A percentile compares a stretch with the other conserved stretches of the same genome.
These are phyloP conservation scores for Coniella lustricola DNA, from an alignment of 2,329 filamentous ascomycete genomes.

Conservation along the genomic window DNA sequence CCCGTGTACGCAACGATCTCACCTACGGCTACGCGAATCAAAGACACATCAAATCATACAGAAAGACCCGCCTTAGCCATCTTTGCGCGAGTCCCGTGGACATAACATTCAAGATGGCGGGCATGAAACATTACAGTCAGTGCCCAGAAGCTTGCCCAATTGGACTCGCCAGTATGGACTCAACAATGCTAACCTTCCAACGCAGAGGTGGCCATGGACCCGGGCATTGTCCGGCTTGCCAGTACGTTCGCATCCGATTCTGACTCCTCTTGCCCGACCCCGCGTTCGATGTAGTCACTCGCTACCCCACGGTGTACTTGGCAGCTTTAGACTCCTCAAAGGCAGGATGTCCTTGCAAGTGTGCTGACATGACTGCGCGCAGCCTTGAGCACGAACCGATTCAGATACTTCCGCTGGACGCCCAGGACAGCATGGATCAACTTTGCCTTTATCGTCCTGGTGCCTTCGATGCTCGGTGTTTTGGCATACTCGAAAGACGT, in stretches of 20 bases:
- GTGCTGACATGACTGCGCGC: slow-evolving; percentile 11
- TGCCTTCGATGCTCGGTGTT: slow-evolving; percentile 65
- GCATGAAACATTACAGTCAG: slow-evolving; percentile 37
- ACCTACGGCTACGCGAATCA: background rate
- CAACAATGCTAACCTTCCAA: slow-evolving; percentile 23
- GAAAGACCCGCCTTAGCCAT: slow-evolving; percentile 1
- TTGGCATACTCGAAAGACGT: slow-evolving; percentile 80
- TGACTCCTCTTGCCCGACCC: background rate
- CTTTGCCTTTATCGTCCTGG: slow-evolving; percentile 66
- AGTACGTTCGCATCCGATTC: slow-evolving; percentile 30
- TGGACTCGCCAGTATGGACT: slow-evolving; percentile 3
- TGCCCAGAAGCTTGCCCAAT: no score
- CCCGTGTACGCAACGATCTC: background rate
- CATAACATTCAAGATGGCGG: slow-evolving; percentile 33
- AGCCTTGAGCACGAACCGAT: slow-evolving; percentile 80
- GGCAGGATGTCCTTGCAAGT: background rate
- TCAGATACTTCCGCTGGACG: slow-evolving; percentile 96
- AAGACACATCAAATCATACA: background rate
- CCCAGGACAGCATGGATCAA: slow-evolving; percentile 72
- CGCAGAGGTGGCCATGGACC: slow-evolving; percentile 39
- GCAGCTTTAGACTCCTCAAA: no score
- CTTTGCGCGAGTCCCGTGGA: slow-evolving; percentile 17
- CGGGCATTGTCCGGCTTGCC: slow-evolving; percentile 38
- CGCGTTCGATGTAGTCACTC: no score
- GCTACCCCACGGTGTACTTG: no score